Base-by-base conservation (phyloP, 345 rosid genomes). In the Lumnitzera racemosa region DNA sequence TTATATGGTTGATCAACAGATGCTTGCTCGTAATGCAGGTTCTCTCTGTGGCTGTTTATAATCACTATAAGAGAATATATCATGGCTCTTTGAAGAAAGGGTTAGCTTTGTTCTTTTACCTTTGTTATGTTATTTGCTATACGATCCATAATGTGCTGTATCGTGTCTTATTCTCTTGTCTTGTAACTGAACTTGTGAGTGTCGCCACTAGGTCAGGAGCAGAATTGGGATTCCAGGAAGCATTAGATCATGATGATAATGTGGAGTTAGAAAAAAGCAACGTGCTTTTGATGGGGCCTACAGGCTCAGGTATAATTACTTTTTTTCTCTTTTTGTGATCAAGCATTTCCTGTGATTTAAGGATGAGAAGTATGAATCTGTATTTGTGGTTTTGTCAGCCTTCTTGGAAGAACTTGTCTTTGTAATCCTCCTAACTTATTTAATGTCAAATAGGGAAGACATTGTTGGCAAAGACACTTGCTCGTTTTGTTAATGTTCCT, bases 251-350 rank as follows among this genome's bases (percentile, higher is more conserved):
- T 70, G 96, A 85, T 36, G 88, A 87, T 47, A 74, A 80, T 29
- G 96, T 92, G 20, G 98, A 89, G 69, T 75, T 92, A 75, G 98
- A 92, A 61, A 92, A 92, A 77, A 92, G 96, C 82, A 92, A 89
- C 71, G 96, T 89, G 47, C 96, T 92, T 54, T 63, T 92, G 80
- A 88, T 92, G 83, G 98, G 96, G 20, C 96, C 96, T 49, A 92
- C 98, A 64, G 98, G 96, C 64, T 92, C 98, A 46, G 98, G 98
- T 89, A 78, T 46, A 78, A 53, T 11, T 56, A 24, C 53, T 49
- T 13, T 24, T 43, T 11, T 2, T 24, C 15, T 60, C 41, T 17
- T 57, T 31, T 41, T 57, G 50, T 50, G 43, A 36, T 36, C 43
- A 36, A 36, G 43, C 10, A 36, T 36, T 36, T 36, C 43, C 43